These are phyloP conservation scores for Tripterygium wilfordii DNA, from an alignment of 177 flowering plant species.

Conservation along the genomic window DNA sequence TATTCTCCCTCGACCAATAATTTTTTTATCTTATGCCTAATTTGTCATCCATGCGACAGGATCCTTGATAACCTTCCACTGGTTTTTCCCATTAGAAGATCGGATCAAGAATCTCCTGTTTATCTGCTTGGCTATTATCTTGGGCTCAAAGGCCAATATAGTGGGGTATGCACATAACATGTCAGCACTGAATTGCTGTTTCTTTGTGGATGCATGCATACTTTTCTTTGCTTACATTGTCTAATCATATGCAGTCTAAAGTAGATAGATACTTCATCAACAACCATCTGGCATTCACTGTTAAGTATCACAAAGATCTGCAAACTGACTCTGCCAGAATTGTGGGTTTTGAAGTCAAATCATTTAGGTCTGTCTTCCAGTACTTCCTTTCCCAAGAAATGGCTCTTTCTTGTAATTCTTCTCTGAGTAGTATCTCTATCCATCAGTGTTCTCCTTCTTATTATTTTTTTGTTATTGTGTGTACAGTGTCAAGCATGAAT, in stretches of 20 bases:
- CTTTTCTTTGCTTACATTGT: conserved; percentile 2
- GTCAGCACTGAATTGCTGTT: not conserved
- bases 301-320: conserved; percentile 64
- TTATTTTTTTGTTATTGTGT: too few relatives aligned
- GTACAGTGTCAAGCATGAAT: conserved; percentile 54
- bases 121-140: conserved; percentile 79
- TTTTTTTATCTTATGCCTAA: conserved; percentile 4
- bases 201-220: not conserved
- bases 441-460: too few relatives aligned
- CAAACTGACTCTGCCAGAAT: conserved; percentile 63
- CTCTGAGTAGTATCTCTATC: not conserved
- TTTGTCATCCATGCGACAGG: conserved; percentile 37
- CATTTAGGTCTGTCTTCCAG: conserved; percentile 44
- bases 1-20: too few relatives aligned
- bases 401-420: too few relatives aligned
- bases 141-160: conserved; percentile 74
- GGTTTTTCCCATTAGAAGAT: conserved; percentile 58
- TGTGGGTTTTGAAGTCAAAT: conserved; percentile 79
- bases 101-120: conserved; percentile 55
- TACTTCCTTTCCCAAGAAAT: not conserved
- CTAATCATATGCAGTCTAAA: conserved; percentile 43
- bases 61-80: conserved; percentile 93
- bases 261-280: conserved; percentile 64
- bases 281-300: conserved; percentile 70
- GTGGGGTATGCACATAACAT: conserved; percentile 35